Evolutionary conservation across 495 filamentous ascomycete genomes (phyloP).

Genomic region (Tetracladium marchalianum): DNA sequence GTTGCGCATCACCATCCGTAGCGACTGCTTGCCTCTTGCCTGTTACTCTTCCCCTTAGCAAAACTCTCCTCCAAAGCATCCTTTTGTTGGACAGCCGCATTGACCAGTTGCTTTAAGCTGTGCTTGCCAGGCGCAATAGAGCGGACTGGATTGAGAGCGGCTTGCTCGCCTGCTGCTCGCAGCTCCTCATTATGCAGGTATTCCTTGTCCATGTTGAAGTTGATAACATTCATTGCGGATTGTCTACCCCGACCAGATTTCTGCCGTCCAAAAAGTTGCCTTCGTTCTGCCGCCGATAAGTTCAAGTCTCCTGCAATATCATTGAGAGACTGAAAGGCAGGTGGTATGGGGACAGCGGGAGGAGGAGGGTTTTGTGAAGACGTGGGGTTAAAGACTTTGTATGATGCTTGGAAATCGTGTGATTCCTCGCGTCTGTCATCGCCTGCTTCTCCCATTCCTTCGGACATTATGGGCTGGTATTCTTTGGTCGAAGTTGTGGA

Average conservation of each 20-base stretch:
- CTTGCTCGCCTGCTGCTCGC: constrained; percentile 53
- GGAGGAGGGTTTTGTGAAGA: constrained; percentile 4
- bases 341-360: constrained; percentile 12
- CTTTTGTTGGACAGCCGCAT: constrained; percentile 65
- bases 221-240: constrained; percentile 40
- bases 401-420: constrained; percentile 3
- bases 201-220: constrained; percentile 79
- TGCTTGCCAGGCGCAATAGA: constrained; percentile 84
- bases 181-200: constrained; percentile 74
- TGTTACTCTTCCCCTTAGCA: constrained; percentile 60
- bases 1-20: constrained; percentile 63
- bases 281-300: constrained; percentile 59
- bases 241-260: constrained; percentile 23
- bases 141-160: constrained; percentile 71
- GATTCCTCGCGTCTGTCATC: neutral
- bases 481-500: constrained; percentile 14
- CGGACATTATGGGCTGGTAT: constrained; percentile 44
- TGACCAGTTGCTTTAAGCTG: constrained; percentile 77
- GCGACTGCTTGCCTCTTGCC: constrained; percentile 64
- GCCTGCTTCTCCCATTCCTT: constrained; percentile 10
- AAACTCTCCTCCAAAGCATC: constrained; percentile 85
- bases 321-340: constrained; percentile 39
- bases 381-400: constrained; percentile 17
- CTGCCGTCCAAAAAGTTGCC: constrained; percentile 73
- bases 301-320: constrained; percentile 63